Percentiles rank a stretch among this genome's conserved stretches.
These are phyloP conservation scores for Phytophthora aleatoria DNA, from an alignment of 352 stramenopile species.

Conservation along the genomic window DNA sequence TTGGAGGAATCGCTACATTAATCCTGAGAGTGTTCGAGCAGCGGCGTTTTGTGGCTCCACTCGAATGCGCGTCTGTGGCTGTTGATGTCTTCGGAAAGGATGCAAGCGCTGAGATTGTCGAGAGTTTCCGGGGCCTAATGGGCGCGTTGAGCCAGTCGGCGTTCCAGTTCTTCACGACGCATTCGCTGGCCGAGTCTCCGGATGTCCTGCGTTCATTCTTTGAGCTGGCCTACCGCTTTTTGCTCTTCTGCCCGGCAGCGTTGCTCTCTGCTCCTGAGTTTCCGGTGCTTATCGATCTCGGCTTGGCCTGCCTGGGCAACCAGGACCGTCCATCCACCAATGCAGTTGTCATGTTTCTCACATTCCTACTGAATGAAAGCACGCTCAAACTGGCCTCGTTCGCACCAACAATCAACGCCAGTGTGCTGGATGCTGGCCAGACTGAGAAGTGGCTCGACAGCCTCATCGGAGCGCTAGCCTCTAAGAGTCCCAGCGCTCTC, in stretches of 20 bases:
- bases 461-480: constrained; percentile 51
- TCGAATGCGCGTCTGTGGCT: constrained; percentile 67
- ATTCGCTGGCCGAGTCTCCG: constrained; percentile 60
- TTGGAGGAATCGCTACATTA: constrained; percentile 54
- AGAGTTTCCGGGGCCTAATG: constrained; percentile 63
- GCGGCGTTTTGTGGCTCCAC: constrained; percentile 54
- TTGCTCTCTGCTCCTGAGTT: constrained; percentile 64
- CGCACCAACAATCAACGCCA: constrained; percentile 47
- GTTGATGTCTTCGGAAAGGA: constrained; percentile 73
- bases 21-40: constrained; percentile 70
- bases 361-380: constrained; percentile 64
- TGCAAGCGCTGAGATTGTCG: constrained; percentile 45
- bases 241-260: constrained; percentile 71
- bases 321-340: constrained; percentile 72
- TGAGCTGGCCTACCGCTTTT: constrained; percentile 69
- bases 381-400: constrained; percentile 50
- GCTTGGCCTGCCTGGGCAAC: constrained; percentile 62
- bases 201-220: constrained; percentile 73
- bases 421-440: constrained; percentile 46
- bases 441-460: constrained; percentile 58
- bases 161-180: constrained; percentile 68
- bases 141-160: constrained; percentile 59
- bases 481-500: constrained; percentile 58
- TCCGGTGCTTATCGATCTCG: constrained; percentile 61
- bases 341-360: constrained; percentile 70